phyloP scores from a whole-genome alignment of 176 grass and related monocot genomes.

The Avena sativa region DNA sequence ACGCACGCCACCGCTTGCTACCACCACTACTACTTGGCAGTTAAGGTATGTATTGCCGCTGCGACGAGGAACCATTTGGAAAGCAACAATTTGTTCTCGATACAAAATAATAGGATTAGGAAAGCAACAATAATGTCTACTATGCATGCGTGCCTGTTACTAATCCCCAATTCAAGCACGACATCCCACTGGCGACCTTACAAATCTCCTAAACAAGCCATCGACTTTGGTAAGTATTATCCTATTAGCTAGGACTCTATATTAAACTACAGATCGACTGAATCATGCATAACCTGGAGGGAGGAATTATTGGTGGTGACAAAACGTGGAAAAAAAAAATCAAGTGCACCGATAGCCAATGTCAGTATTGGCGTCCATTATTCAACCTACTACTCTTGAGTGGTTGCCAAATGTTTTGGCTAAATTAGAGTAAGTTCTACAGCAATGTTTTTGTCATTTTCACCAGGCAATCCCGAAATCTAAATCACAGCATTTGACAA shows the following conservation, averaged over 20 bases:
- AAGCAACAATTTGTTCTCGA: constrained; percentile 36
- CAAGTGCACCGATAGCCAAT: constrained; percentile 18
- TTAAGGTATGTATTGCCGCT: constrained; percentile 42
- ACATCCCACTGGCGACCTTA: constrained; percentile 40
- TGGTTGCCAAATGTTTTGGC: not conserved
- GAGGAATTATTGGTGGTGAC: not conserved
- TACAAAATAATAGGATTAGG: not conserved
- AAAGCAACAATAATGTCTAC: constrained; percentile 31
- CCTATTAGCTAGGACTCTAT: not conserved
- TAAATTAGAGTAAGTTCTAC: not conserved
- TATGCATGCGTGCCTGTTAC: constrained; percentile 36
- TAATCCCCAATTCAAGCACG: constrained; percentile 47
- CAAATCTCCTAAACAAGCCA: not conserved
- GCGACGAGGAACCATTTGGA: constrained; percentile 36
- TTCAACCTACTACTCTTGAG: not conserved
- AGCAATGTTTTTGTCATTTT: not conserved
- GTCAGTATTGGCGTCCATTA: constrained; percentile 2
- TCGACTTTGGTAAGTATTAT: constrained; percentile 11
- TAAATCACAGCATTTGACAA: constrained; percentile 38
- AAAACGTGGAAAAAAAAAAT: not conserved
- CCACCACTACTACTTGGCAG: constrained; percentile 36
- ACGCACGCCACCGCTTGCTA: constrained; percentile 49
- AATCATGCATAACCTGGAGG: constrained; percentile 12
- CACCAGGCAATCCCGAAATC: constrained; percentile 12
- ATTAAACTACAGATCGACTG: not conserved